Conservation (phyloP, 139 green algal genomes). For the Closterium sp. region DNA sequence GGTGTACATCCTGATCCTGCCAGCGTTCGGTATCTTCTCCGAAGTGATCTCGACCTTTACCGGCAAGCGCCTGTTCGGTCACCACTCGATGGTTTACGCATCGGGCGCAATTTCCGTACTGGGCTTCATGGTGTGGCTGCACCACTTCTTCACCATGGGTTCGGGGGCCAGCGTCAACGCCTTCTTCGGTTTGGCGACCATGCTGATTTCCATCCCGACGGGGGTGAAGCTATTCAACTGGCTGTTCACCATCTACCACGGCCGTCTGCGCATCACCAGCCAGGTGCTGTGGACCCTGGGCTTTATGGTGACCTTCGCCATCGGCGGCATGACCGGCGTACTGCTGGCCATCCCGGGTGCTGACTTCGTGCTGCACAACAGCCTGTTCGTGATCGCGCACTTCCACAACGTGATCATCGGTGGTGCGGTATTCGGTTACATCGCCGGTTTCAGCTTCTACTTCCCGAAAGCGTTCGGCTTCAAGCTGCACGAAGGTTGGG, state of each 20-base stretch:
- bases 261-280: slow-evolving; percentile 63
- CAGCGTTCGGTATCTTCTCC: slow-evolving; percentile 64
- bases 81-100: slow-evolving; percentile 62
- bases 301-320: slow-evolving; percentile 64
- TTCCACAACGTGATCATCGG: slow-evolving; percentile 76
- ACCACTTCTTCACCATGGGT: slow-evolving; percentile 70
- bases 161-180: slow-evolving; percentile 66
- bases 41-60: slow-evolving; percentile 62
- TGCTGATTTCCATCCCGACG: slow-evolving; percentile 74
- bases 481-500: no score
- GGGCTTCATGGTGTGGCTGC: slow-evolving; percentile 67
- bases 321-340: slow-evolving; percentile 68
- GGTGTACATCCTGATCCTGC: slow-evolving; percentile 67
- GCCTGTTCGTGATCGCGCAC: slow-evolving; percentile 67
- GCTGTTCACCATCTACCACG: slow-evolving; percentile 70
- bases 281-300: slow-evolving; percentile 70
- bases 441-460: no score
- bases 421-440: slow-evolving; percentile 73
- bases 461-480: no score
- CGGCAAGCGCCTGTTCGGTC: slow-evolving; percentile 63
- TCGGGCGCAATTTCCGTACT: slow-evolving; percentile 63
- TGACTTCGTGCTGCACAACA: slow-evolving; percentile 63
- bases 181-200: slow-evolving; percentile 71
- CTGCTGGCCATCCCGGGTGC: slow-evolving; percentile 61
- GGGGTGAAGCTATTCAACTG: slow-evolving; percentile 72